Percentiles rank a stretch among this genome's conserved stretches.
phyloP scores from a whole-genome alignment of 345 rosid genomes.

The Heritiera littoralis region DNA sequence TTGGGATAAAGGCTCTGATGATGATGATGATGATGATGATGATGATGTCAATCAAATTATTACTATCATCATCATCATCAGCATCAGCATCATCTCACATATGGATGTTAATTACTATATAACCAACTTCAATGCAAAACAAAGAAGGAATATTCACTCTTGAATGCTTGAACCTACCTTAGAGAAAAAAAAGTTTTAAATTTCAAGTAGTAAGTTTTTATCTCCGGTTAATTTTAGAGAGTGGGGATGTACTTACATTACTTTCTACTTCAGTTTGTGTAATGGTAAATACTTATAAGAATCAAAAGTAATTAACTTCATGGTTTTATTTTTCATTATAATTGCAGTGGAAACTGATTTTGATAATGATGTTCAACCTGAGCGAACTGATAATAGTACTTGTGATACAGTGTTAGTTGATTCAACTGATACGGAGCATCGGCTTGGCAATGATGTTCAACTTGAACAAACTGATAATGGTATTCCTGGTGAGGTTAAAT shows the following conservation, averaged over 20 bases:
- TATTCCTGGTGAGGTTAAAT: neutral
- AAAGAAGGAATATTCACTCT: neutral
- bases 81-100: neutral
- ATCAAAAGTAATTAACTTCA: neutral
- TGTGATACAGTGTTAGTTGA: neutral
- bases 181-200: neutral
- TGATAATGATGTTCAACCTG: conserved; percentile 42
- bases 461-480: conserved; percentile 4
- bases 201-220: neutral
- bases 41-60: too few species aligned
- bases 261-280: neutral
- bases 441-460: neutral
- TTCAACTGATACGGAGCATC: neutral
- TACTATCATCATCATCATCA: too few species aligned
- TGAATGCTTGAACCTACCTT: neutral
- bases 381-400: neutral
- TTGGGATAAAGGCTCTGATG: too few species aligned
- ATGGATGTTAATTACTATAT: neutral
- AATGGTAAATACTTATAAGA: neutral
- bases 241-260: neutral
- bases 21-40: too few species aligned
- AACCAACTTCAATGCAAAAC: neutral
- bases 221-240: neutral
- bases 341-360: conserved; percentile 73
- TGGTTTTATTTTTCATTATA: neutral